Evolutionary conservation across 257 asterid genomes (phyloP), one percentile per base, ranked within the genome.

Genomic region (Lavandula angustifolia): DNA sequence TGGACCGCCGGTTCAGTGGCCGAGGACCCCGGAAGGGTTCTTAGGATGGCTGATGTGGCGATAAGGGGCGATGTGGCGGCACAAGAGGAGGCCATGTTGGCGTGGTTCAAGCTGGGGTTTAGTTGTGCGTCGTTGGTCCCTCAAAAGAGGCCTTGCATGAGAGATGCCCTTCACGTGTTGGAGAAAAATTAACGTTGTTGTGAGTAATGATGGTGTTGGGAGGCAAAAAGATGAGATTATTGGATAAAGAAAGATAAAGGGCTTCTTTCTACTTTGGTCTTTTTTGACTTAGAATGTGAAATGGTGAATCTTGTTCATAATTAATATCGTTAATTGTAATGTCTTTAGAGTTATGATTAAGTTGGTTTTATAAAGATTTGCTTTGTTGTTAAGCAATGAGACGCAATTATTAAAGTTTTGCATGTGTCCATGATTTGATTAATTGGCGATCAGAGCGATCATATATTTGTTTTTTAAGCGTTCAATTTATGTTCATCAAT

Each of bases 101-200:
- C 87, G 33, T 92, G 86, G 86, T 87, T 85, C 58, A 84, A 85
- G 80, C 74, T 92, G 38, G 99, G 96, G 12, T 83, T 89, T 69
- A 72, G 85, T 48, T 92, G 97, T 78, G 99, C 96, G 55, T 87
- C 96, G 11, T 81, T 85, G 83, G 79, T 60, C 49, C 95, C 99
- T 60, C 82, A 73, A 50, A 85, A 87, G 58, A 89, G 99, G 71
- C 99, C 99, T 71, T 56, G 86, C 75, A 92, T 92, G 96, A 89
- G 78, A 73, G 91, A 89, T 69, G 97, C 86, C 33, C 74, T 86
- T 54, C 87, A 76, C 55, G 84, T 81, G 46, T 84, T 89, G 43
- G 94, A 87, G 3, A 92, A 78, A 75, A 70, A 81, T 52, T 79
- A 84, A 48, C 67, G 77, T 31, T 46, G 63, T 38, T 78, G 72